Evolutionary conservation across 2,329 filamentous ascomycete species (phyloP).

Genomic region (Exserohilum rostratum): DNA sequence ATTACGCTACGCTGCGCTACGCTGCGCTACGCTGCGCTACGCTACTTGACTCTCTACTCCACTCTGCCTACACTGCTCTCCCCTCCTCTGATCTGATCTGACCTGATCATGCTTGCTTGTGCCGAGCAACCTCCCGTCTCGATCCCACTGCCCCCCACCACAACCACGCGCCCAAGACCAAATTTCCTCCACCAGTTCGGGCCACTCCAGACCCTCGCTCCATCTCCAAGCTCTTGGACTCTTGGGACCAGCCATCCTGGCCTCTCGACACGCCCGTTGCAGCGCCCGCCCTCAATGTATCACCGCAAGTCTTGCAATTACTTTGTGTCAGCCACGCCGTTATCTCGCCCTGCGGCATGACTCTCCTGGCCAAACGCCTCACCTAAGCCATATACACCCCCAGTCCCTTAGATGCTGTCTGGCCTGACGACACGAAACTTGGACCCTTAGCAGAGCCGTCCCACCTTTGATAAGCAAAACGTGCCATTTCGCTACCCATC

Average conservation of each 20-base stretch:
- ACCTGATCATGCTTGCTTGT: too few species aligned
- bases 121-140: too few species aligned
- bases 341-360: slow-evolving; percentile 15
- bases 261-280: neutral
- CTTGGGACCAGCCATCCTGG: neutral
- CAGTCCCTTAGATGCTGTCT: neutral
- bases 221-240: too few species aligned
- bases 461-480: slow-evolving; percentile 2
- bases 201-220: too few species aligned
- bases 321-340: slow-evolving; percentile 6
- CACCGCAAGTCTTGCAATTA: neutral
- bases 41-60: too few species aligned
- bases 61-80: too few species aligned
- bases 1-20: too few species aligned
- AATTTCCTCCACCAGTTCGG: too few species aligned
- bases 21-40: too few species aligned
- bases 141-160: too few species aligned
- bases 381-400: neutral
- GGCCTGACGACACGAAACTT: neutral
- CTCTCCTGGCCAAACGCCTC: slow-evolving; percentile 1
- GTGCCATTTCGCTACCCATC: neutral
- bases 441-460: neutral
- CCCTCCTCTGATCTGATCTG: too few species aligned
- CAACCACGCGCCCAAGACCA: too few species aligned
- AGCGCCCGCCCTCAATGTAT: neutral